Evolutionary conservation across 768 basidiomycete species (phyloP).

Genomic region (Phylloporus rhodoxanthus): DNA sequence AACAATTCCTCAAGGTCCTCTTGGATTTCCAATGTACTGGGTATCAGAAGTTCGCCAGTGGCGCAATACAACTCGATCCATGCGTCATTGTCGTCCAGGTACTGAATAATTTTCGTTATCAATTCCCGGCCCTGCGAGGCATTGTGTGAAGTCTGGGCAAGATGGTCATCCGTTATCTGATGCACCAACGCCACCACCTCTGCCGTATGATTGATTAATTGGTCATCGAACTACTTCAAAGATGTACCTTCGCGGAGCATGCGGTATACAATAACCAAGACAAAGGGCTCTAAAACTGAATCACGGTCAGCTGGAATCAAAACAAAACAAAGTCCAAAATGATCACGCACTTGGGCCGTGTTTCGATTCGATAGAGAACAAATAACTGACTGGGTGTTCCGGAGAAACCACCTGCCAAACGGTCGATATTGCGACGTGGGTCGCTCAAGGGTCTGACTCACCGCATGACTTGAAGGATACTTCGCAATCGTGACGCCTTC

Average conservation of each 20-base stretch:
- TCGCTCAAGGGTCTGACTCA: slow-evolving; percentile 28
- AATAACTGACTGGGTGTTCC: slow-evolving; percentile 64
- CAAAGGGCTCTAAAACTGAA: slow-evolving; percentile 57
- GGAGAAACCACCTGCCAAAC: slow-evolving; percentile 67
- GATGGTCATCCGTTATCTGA: slow-evolving; percentile 38
- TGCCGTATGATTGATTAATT: slow-evolving; percentile 26
- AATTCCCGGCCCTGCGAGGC: slow-evolving; percentile 38
- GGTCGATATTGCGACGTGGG: background rate
- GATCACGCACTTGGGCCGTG: slow-evolving; percentile 49
- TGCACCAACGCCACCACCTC: slow-evolving; percentile 66
- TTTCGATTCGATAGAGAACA: slow-evolving; percentile 71
- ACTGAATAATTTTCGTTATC: slow-evolving; percentile 46
- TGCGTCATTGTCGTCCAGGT: slow-evolving; percentile 52
- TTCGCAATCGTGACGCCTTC: slow-evolving; percentile 49
- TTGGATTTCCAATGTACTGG: slow-evolving; percentile 31
- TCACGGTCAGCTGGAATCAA: background rate
- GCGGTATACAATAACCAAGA: slow-evolving; percentile 66
- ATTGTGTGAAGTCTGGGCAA: slow-evolving; percentile 33
- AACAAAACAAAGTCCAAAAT: slow-evolving; percentile 2
- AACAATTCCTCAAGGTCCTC: slow-evolving; percentile 26
- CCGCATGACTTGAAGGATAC: slow-evolving; percentile 44
- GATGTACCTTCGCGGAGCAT: slow-evolving; percentile 73
- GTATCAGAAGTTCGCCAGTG: slow-evolving; percentile 65
- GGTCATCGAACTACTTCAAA: background rate
- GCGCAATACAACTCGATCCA: slow-evolving; percentile 70